Percentiles rank a stretch among this genome's conserved stretches.
Conservation (phyloP, 768 basidiomycete genomes). For the Boletellus ananas region DNA sequence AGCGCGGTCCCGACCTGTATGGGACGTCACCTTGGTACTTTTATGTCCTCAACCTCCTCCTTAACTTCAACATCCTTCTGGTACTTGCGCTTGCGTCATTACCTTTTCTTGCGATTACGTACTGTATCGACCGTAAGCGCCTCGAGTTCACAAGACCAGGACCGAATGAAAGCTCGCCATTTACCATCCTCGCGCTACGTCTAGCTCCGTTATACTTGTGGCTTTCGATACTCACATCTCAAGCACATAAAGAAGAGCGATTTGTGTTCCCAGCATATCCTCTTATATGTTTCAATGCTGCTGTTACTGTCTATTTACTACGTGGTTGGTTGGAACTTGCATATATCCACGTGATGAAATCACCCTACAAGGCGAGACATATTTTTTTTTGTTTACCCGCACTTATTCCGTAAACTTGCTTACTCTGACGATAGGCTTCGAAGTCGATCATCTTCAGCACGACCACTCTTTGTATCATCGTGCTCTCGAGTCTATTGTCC, state of each 20-base stretch:
- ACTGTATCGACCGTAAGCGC: slow-evolving; percentile 70
- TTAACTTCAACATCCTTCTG: slow-evolving; percentile 90
- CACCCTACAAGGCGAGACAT: slow-evolving; percentile 72
- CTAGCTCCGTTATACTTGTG: slow-evolving; percentile 93
- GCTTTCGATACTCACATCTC: slow-evolving; percentile 71
- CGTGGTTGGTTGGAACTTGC: slow-evolving; percentile 82
- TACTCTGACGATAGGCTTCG: slow-evolving; percentile 55
- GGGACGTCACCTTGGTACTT: slow-evolving; percentile 86
- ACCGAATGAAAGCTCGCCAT: slow-evolving; percentile 70
- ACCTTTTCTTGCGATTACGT: slow-evolving; percentile 74
- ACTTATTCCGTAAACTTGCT: neutral
- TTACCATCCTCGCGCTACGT: slow-evolving; percentile 68
- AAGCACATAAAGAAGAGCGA: slow-evolving; percentile 97
- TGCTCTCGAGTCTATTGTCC: slow-evolving; percentile 67
- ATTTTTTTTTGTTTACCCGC: neutral
- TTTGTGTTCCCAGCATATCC: slow-evolving; percentile 97
- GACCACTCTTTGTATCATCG: slow-evolving; percentile 68
- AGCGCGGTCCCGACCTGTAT: slow-evolving; percentile 87
- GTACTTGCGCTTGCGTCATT: slow-evolving; percentile 79
- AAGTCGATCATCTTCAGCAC: slow-evolving; percentile 69
- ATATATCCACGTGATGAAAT: slow-evolving; percentile 74
- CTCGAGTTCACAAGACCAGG: slow-evolving; percentile 53
- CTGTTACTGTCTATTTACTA: slow-evolving; percentile 78
- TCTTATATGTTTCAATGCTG: slow-evolving; percentile 90
- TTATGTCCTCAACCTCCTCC: slow-evolving; percentile 82